Conservation (phyloP, 805 yeast species). For the Suhomyces tanzawaensis region DNA sequence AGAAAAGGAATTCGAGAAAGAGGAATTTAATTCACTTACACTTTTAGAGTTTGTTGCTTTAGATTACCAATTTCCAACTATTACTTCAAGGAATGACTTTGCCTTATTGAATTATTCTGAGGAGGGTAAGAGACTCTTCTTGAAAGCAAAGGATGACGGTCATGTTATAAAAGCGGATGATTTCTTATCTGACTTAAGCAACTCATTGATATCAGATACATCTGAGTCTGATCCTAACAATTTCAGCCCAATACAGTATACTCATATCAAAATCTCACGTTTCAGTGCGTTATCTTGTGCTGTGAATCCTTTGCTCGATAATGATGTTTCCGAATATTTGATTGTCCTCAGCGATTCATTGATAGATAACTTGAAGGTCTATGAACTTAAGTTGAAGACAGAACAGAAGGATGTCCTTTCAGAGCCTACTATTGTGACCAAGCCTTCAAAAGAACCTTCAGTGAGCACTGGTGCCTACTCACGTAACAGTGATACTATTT, state of each 20-base stretch:
- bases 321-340: conserved; percentile 16
- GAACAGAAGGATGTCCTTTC: too few species aligned
- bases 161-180: neutral
- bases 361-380: conserved; percentile 1
- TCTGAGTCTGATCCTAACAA: too few species aligned
- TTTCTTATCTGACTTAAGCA: neutral
- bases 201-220: neutral
- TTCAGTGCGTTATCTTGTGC: too few species aligned
- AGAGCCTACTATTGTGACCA: too few species aligned
- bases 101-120: neutral
- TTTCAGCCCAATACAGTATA: too few species aligned
- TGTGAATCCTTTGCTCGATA: neutral
- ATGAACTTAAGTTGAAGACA: neutral
- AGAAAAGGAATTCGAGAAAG: conserved; percentile 3
- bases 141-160: neutral
- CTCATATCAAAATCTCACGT: too few species aligned
- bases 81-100: neutral
- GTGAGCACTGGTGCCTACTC: too few species aligned
- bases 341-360: conserved; percentile 4
- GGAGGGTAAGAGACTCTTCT: neutral
- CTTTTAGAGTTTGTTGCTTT: neutral
- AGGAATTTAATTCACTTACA: neutral
- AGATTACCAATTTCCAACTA: neutral
- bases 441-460: too few species aligned
- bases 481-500: too few species aligned